A percentile compares a stretch with the other conserved stretches of the same genome.
Evolutionary conservation across 2,329 filamentous ascomycete genomes (phyloP).

Genomic region (Didymella sp.): DNA sequence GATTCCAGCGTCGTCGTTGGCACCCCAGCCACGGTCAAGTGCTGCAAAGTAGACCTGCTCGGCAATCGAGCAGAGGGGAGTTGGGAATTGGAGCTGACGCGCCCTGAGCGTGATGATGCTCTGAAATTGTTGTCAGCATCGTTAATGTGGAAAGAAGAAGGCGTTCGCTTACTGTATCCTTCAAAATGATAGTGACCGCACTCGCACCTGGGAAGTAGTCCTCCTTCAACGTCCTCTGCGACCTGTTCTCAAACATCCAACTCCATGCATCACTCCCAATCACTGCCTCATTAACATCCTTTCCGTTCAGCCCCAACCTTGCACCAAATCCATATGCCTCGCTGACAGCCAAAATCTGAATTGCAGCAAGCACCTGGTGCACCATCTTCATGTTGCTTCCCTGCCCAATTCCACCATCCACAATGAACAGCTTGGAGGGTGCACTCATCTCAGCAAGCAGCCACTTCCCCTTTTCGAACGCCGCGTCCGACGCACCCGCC

Average conservation of each 20-base stretch:
- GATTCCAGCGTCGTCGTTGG: conserved; percentile 63
- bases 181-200: conserved; percentile 57
- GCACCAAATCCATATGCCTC: conserved; percentile 66
- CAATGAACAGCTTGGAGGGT: conserved; percentile 63
- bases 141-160: not conserved
- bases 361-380: conserved; percentile 64
- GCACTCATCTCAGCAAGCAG: conserved; percentile 71
- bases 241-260: conserved; percentile 66
- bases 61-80: conserved; percentile 66
- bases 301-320: conserved; percentile 60
- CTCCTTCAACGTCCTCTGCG: conserved; percentile 60
- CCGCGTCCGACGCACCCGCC: conserved; percentile 66
- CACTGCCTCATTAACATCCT: conserved; percentile 58
- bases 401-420: conserved; percentile 60
- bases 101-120: conserved; percentile 73
- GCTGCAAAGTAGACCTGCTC: conserved; percentile 71
- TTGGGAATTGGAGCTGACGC: conserved; percentile 63
- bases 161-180: conserved; percentile 51
- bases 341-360: conserved; percentile 63
- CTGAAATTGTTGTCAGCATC: conserved; percentile 27
- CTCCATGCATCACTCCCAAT: conserved; percentile 54
- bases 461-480: conserved; percentile 63
- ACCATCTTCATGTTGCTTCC: conserved; percentile 66
- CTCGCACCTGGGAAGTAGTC: conserved; percentile 56
- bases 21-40: conserved; percentile 63